Percentiles rank a stretch among this genome's conserved stretches.
These are phyloP conservation scores for Gleditsia sinensis DNA, from an alignment of 306 rosid species.

Conservation along the genomic window DNA sequence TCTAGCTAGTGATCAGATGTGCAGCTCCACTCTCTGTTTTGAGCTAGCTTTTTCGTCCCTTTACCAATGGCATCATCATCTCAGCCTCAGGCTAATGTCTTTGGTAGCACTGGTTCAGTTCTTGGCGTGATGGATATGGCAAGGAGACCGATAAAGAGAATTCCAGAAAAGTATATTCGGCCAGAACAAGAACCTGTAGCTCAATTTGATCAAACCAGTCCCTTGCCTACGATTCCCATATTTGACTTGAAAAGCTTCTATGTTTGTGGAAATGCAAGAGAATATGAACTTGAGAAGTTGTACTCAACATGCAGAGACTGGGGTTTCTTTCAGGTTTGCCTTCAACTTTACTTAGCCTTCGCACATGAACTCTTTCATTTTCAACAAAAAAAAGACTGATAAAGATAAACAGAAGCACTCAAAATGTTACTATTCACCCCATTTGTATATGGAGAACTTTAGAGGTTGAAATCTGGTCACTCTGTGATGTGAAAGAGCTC, in stretches of 20 bases:
- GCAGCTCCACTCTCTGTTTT: background rate
- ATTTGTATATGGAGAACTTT: no score
- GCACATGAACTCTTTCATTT: background rate
- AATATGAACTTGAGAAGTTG: constrained; percentile 48
- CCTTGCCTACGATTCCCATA: constrained; percentile 48
- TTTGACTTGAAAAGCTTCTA: constrained; percentile 50
- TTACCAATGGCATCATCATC: constrained; percentile 32
- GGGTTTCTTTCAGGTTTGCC: constrained; percentile 80
- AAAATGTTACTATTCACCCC: background rate
- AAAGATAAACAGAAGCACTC: background rate
- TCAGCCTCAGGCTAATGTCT: constrained; percentile 12
- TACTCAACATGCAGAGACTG: constrained; percentile 68
- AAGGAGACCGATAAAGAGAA: constrained; percentile 20
- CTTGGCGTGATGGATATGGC: constrained; percentile 41
- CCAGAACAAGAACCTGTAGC: constrained; percentile 38
- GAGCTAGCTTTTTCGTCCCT: background rate
- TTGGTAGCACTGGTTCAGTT: constrained; percentile 33
- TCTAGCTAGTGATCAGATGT: background rate
- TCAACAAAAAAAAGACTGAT: background rate
- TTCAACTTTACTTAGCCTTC: background rate
- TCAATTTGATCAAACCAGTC: constrained; percentile 24
- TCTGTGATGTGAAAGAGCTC: no score
- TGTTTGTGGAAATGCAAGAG: constrained; percentile 9
- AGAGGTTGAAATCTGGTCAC: no score
- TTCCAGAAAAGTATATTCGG: constrained; percentile 54